phyloP scores from a whole-genome alignment of 768 basidiomycete genomes.

The Antrodiella citrinella region DNA sequence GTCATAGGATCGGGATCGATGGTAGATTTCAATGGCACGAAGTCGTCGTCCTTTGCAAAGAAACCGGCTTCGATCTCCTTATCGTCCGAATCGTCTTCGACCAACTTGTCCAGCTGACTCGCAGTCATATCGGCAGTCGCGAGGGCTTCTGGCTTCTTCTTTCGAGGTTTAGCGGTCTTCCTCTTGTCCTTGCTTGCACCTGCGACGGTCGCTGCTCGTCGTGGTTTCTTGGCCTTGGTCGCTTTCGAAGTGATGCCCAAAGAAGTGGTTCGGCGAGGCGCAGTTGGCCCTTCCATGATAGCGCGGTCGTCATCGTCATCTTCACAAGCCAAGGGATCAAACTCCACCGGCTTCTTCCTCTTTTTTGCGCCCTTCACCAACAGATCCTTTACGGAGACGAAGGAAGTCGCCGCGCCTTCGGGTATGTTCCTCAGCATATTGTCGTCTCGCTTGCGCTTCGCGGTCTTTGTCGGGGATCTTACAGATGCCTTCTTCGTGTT shows the following conservation, averaged over 20 bases:
- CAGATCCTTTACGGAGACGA: constrained; percentile 61
- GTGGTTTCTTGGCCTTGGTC: constrained; percentile 26
- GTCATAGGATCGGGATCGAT: constrained; percentile 2
- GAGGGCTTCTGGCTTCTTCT: constrained; percentile 2
- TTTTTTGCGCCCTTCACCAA: constrained; percentile 45
- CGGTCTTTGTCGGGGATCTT: constrained; percentile 24
- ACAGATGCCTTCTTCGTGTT: constrained; percentile 26
- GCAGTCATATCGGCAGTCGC: constrained; percentile 14
- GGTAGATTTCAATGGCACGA: constrained; percentile 3
- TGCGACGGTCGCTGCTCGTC: constrained; percentile 32
- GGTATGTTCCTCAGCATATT: constrained; percentile 68
- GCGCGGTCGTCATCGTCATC: constrained; percentile 67
- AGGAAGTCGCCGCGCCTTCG: constrained; percentile 58
- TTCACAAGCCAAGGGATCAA: constrained; percentile 22
- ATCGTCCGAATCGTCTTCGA: constrained; percentile 47
- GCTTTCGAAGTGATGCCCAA: constrained; percentile 29
- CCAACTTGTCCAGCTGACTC: constrained; percentile 38
- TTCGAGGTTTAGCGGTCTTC: not conserved
- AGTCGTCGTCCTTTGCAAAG: constrained; percentile 5
- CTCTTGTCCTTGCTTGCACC: constrained; percentile 13
- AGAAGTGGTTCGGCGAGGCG: constrained; percentile 43
- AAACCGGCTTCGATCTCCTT: constrained; percentile 44
- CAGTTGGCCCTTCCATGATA: constrained; percentile 47
- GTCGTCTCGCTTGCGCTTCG: constrained; percentile 67
- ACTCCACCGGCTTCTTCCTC: constrained; percentile 26